Conservation (phyloP, 192 early-diverging fungal genomes). For the Cetraspora pellucida region DNA sequence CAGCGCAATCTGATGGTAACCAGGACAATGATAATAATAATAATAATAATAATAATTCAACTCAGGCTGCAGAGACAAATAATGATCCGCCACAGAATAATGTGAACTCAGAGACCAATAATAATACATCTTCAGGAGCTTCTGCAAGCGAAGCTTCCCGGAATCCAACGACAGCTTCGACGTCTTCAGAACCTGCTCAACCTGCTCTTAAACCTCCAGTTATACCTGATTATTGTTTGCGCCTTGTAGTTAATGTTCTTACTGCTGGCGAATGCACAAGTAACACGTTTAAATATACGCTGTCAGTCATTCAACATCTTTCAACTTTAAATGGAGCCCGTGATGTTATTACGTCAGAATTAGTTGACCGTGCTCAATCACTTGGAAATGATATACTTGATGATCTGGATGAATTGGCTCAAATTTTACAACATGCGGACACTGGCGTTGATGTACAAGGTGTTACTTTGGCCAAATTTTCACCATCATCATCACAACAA, state of each 20-base stretch:
- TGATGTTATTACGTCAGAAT: constrained; percentile 79
- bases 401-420: constrained; percentile 69
- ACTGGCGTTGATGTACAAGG: constrained; percentile 74
- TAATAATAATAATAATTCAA: not conserved
- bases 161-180: constrained; percentile 34
- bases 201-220: constrained; percentile 68
- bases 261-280: constrained; percentile 88
- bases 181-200: constrained; percentile 32
- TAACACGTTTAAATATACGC: constrained; percentile 92
- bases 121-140: constrained; percentile 26
- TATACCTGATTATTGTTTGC: constrained; percentile 82
- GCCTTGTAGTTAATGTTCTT: constrained; percentile 85
- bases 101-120: constrained; percentile 1
- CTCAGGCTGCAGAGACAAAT: not conserved
- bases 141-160: constrained; percentile 29
- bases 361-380: constrained; percentile 69
- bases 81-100: not conserved
- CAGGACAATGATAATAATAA: not conserved
- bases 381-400: constrained; percentile 66
- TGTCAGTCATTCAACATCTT: constrained; percentile 88
- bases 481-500: constrained; percentile 84
- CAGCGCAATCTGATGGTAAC: not conserved
- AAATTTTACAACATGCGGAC: constrained; percentile 56
- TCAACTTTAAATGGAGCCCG: constrained; percentile 68
- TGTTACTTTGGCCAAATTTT: constrained; percentile 75